Base-by-base conservation (phyloP, 306 rosid genomes). In the Sechiopsis laciniata region DNA sequence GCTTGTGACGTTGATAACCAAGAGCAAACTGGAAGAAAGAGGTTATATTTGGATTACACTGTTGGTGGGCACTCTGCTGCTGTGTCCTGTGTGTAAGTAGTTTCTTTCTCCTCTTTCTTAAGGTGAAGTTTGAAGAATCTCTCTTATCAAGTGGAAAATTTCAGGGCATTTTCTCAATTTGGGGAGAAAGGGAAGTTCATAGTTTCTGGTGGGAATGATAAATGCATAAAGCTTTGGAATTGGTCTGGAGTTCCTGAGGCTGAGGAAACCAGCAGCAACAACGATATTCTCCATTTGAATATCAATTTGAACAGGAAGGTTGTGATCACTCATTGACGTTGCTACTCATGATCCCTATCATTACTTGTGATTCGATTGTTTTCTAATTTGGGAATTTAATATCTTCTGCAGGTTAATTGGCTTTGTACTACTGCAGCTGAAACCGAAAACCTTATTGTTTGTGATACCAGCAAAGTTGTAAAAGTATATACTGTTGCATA, bases 181-280 rank as follows among this genome's bases (percentile, higher is more conserved):
- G 98, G 97, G 73, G 94, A 88, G 80, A 89, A 80, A 76, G 97
- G 98, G 71, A 90, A 85, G 64, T 90, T 83, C 83, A 77, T 93
- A 81, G 71, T 93, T 74, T 93, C 97, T 5, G 96, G 98, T 15
- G 98, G 96, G 75, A 87, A 93, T 45, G 98, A 90, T 74, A 89
- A 83, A 78, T 80, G 79, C 50, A 88, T 90, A 82, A 93, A 93
- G 84, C 78, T 93, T 32, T 93, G 97, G 98, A 86, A 90, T 79
- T 90, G 94, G 93, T 78, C 86, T 20, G 72, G 78, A 51, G 75
- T 77, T 83, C 68, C 71, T 56, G 82, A 85, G 63, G 77, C 77
- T 19, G 80, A 68, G 74, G 75, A 79, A 75, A 50, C 71, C 6
- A 46, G 55, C 46, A 29, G 75, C 72, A 53, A 73, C 24, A 71